Evolutionary conservation across 345 rosid genomes (phyloP), one percentile per base, ranked within the genome.

Genomic region (Bruguiera gymnorhiza): DNA sequence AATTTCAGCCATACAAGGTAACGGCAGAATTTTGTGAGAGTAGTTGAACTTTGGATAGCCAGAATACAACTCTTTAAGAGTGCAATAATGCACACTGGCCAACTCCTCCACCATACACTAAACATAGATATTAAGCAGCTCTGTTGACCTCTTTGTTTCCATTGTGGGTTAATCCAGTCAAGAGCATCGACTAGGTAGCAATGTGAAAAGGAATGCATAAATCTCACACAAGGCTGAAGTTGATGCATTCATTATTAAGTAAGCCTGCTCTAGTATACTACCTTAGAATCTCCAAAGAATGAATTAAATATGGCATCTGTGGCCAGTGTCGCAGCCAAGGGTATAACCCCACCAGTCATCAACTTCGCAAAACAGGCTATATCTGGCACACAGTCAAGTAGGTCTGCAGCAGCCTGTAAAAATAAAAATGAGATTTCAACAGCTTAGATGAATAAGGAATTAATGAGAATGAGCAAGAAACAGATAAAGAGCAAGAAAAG

Each of bases 351-450:
- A 39, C 90, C 97, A 37, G 99, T 95, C 89, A 95, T 78, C 80
- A 95, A 83, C 78, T 95, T 95, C 4, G 84, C 99, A 46, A 73
- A 95, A 85, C 99, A 95, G 30, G 99, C 92, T 82, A 95, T 92
- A 79, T 95, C 99, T 66, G 99, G 98, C 59, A 76, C 68, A 80
- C 92, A 82, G 29, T 88, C 86, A 54, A 95, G 93, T 53, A 92
- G 85, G 68, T 87, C 94, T 65, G 91, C 81, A 63, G 98, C 87
- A 77, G 89, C 75, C 99, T 88, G 84, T 66, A 56, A 65, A 65
- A 77, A 58, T 31, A 68, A 69, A 62, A 56, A 51, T 27, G 50
- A 70, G 67, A 64, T 68, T 69, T 70, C 51, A 81, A 64, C 61
- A 65, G 69, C 60, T 23, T 43, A 16, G 68, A 62, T 26, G 56